Base-by-base conservation (phyloP, 78 protist species). In the Chrysochromulina tobinii region DNA sequence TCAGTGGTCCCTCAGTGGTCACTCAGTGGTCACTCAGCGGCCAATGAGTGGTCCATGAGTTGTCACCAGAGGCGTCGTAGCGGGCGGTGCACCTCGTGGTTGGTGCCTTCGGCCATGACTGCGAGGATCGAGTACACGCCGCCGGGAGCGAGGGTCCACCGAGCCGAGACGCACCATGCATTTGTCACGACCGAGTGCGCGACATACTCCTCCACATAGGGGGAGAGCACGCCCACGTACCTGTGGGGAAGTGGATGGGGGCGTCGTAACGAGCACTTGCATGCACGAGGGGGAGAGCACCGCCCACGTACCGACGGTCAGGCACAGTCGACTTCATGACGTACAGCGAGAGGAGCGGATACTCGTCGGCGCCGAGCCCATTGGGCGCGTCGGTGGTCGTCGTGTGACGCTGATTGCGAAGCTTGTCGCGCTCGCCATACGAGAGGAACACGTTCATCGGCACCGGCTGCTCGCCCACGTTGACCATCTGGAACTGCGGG, bases 401-500 rank as follows among this genome's bases (percentile, higher is more conserved):
- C n/a, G 15, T 9, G 53, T 72, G 53, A 4, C 81, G 38, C 81
- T 23, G 4, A 53, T 38, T 72, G 21, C 4, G 81, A 12, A 6
- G 12, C 53, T 5, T 53, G 53, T 72, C 81, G 81, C 81, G 81
- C 81, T 72, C 81, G 53, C 54, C 81, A 15, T 72, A 72, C 5
- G 81, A 72, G 54, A 72, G 81, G 17, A 72, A 4, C 53, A 14
- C 81, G 53, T 15, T 38, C 14, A 72, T 14, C 15, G 81, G 7
- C 14, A 53, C 3, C 12, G 54, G 81, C 54, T 11, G 15, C 15
- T 3, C 53, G 38, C 57, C 48, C 81, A 72, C 27, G 53, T 72
- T 72, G 81, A 72, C 27, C 53, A 72, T 38, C 53, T 72, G 81
- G 81, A 72, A 72, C 81, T 72, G 81, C 81, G 81, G 81, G 81